Evolutionary conservation across 345 rosid species (phyloP).

Genomic region (Adansonia digitata): DNA sequence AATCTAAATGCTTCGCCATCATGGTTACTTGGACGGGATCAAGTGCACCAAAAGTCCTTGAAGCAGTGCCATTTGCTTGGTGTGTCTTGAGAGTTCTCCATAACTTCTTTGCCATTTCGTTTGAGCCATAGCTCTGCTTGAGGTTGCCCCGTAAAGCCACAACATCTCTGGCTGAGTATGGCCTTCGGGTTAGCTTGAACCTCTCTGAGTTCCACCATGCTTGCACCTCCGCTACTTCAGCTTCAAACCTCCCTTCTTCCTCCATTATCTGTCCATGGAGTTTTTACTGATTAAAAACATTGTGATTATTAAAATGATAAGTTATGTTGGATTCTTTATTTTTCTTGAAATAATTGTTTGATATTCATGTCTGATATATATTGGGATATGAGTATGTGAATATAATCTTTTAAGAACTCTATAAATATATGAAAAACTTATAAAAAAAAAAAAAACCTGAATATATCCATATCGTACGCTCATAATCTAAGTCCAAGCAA

Average conservation of each 20-base stretch:
- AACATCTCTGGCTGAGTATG: constrained; percentile 84
- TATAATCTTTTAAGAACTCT: too few species aligned
- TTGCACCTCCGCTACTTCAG: constrained; percentile 87
- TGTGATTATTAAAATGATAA: not conserved
- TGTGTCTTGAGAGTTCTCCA: constrained; percentile 87
- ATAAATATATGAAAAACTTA: too few species aligned
- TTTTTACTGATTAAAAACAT: not conserved
- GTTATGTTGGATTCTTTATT: too few species aligned
- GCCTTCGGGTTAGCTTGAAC: constrained; percentile 79
- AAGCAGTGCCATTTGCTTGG: constrained; percentile 82
- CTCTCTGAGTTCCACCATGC: constrained; percentile 96
- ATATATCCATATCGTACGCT: too few species aligned
- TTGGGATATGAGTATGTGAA: too few species aligned
- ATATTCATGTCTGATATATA: too few species aligned
- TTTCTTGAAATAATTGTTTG: too few species aligned
- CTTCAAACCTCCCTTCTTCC: constrained; percentile 84
- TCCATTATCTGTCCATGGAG: constrained; percentile 51
- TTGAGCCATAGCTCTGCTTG: constrained; percentile 69
- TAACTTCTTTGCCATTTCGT: constrained; percentile 80
- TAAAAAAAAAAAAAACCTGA: too few species aligned
- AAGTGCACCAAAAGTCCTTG: constrained; percentile 88
- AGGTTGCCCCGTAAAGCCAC: constrained; percentile 82
- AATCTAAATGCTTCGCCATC: constrained; percentile 94
- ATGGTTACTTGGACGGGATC: constrained; percentile 94
- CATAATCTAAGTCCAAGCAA: too few species aligned